Conservation (phyloP, 352 stramenopile genomes). For the Pythium biforme region DNA sequence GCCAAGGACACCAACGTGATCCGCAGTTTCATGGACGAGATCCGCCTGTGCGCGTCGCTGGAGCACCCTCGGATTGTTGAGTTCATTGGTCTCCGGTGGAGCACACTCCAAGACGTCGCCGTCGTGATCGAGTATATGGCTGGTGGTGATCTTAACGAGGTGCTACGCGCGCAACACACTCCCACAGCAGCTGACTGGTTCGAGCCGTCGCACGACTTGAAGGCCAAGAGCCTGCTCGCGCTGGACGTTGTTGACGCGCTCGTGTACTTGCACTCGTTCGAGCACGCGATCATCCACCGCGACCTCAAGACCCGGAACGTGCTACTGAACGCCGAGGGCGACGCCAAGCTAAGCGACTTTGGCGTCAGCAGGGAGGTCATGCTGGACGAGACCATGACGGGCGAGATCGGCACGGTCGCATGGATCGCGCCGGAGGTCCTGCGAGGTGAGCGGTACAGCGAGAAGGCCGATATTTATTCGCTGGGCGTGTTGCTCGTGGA, state of each 20-base stretch:
- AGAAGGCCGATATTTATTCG: constrained; percentile 37
- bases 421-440: constrained; percentile 34
- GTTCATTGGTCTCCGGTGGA: constrained; percentile 38
- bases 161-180: neutral
- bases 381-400: constrained; percentile 29
- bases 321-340: constrained; percentile 18
- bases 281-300: constrained; percentile 27
- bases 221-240: constrained; percentile 18
- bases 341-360: constrained; percentile 31
- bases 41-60: constrained; percentile 33
- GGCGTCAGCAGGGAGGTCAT: constrained; percentile 19
- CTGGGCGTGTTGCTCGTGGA: constrained; percentile 31
- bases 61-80: constrained; percentile 37
- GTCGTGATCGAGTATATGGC: constrained; percentile 38
- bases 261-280: constrained; percentile 34
- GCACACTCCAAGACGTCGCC: constrained; percentile 29
- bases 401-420: constrained; percentile 25
- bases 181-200: constrained; percentile 3
- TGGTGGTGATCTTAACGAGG: constrained; percentile 12
- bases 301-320: constrained; percentile 31
- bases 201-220: neutral
- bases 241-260: constrained; percentile 25
- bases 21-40: constrained; percentile 37
- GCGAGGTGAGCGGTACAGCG: constrained; percentile 29
- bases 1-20: constrained; percentile 23